Evolutionary conservation across 179 eudicot species (phyloP).

Genomic region (Vitellaria paradoxa): DNA sequence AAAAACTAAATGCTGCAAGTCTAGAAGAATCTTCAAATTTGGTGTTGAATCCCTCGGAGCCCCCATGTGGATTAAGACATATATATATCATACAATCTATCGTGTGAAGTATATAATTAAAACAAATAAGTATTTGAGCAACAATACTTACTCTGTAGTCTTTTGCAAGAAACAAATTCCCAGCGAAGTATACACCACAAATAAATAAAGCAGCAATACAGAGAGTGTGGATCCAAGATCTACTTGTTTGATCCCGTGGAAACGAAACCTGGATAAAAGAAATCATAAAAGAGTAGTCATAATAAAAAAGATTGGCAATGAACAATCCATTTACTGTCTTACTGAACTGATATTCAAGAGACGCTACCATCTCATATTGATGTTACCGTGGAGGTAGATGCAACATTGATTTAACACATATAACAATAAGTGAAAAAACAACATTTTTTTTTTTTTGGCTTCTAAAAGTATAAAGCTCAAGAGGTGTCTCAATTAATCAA

Average conservation of each 20-base stretch:
- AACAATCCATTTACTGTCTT: neutral
- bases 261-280: conserved; percentile 24
- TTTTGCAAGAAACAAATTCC: conserved; percentile 41
- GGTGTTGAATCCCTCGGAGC: too few relatives aligned
- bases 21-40: too few relatives aligned
- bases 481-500: too few relatives aligned
- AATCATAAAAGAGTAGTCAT: neutral
- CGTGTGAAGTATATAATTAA: too few relatives aligned
- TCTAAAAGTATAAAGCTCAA: too few relatives aligned
- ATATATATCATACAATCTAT: too few relatives aligned
- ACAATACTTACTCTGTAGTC: conserved; percentile 39
- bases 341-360: neutral
- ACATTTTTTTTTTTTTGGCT: neutral
- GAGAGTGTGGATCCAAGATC: conserved; percentile 35
- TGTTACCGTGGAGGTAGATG: neutral
- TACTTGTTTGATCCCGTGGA: conserved; percentile 31
- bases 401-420: neutral
- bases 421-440: neutral
- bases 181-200: conserved; percentile 41
- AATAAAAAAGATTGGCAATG: neutral
- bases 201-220: conserved; percentile 37
- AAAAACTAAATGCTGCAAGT: too few relatives aligned
- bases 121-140: too few relatives aligned
- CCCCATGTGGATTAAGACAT: too few relatives aligned
- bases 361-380: neutral